These are phyloP conservation scores for Benincasa hispida DNA, from an alignment of 306 rosid species.

Conservation along the genomic window DNA sequence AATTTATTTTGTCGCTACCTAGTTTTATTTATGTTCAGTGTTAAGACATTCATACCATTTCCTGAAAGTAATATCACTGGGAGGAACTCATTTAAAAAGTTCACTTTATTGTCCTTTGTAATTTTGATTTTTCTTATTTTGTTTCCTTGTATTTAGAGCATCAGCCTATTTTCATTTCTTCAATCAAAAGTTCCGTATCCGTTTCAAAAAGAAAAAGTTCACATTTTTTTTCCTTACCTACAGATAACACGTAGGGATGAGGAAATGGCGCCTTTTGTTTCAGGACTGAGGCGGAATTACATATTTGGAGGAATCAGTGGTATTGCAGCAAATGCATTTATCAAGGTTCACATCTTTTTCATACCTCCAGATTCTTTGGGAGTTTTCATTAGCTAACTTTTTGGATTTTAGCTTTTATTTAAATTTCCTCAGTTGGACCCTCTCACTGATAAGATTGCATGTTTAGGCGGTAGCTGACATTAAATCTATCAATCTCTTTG, in stretches of 20 bases:
- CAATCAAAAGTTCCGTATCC: too few species aligned
- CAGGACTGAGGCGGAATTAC: slow-evolving; percentile 66
- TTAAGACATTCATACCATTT: not conserved
- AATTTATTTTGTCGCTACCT: not conserved
- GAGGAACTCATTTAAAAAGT: slow-evolving; percentile 1
- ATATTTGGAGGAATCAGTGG: slow-evolving; percentile 95
- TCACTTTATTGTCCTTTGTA: too few species aligned
- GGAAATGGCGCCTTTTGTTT: slow-evolving; percentile 90
- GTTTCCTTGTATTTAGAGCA: too few species aligned
- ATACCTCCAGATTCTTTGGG: not conserved
- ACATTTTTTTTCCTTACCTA: slow-evolving; percentile 19
- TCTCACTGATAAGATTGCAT: slow-evolving; percentile 1
- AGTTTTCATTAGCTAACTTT: not conserved
- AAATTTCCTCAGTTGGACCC: not conserved
- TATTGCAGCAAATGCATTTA: slow-evolving; percentile 64
- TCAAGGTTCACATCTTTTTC: slow-evolving; percentile 41
- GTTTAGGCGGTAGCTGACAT: slow-evolving; percentile 82
- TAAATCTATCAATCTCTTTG: slow-evolving; percentile 86
- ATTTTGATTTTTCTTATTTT: too few species aligned
- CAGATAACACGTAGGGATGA: slow-evolving; percentile 96
- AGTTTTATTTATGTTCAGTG: not conserved
- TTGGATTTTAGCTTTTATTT: not conserved
- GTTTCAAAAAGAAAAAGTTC: slow-evolving; percentile 5
- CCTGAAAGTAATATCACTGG: not conserved
- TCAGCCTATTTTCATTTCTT: too few species aligned